Evolutionary conservation across 805 yeast genomes (phyloP), one percentile per base, ranked within the genome.

Genomic region (Yarrowia keelungensis): DNA sequence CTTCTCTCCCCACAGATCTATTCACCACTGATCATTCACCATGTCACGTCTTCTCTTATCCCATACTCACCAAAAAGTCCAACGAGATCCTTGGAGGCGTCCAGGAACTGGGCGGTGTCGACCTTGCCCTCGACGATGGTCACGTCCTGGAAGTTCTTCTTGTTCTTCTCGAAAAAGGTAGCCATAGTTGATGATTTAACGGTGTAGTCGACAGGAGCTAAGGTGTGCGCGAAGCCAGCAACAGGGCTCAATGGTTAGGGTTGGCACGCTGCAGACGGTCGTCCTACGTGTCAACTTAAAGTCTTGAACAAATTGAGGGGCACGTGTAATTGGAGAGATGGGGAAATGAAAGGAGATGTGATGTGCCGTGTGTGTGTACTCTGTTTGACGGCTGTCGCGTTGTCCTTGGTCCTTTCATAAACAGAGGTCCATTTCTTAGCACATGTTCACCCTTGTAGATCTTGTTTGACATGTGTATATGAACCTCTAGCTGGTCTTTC

Each of bases 31-130:
- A 19, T n/a, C n/a, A n/a, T 19, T 19, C 39, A 35, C 12, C 36
- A 26, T 10, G 39, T 26, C 32, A 26, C 32, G 32, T 26, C 32
- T 2, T 26, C 32, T 5, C 32, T 26, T n/a, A n/a, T 3, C 32
- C 2, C 16, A 12, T 14, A 79, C 84, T 39, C 73, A 83, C 85
- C 95, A 77, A 92, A 92, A 71, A 92, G 82, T 78, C 89, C 87
- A 74, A 92, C 91, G 70, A 92, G 82, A 11, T 96, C 88, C 79
- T 89, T 95, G 19, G 95, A 82, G 14, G 97, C 97, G 75, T 87
- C 91, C 71, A 92, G 83, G 75, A 92, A 92, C 74, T 86, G 87
- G 19, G 87, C 80, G 16, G 97, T 91, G 74, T 88, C 82, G 76
- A 92, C 82, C 78, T 90, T 87, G 69, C 82, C 82, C 70, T 85